These are phyloP conservation scores for Trypanosoma scelopori DNA, from an alignment of 208 protist genomes.

Conservation along the genomic window DNA sequence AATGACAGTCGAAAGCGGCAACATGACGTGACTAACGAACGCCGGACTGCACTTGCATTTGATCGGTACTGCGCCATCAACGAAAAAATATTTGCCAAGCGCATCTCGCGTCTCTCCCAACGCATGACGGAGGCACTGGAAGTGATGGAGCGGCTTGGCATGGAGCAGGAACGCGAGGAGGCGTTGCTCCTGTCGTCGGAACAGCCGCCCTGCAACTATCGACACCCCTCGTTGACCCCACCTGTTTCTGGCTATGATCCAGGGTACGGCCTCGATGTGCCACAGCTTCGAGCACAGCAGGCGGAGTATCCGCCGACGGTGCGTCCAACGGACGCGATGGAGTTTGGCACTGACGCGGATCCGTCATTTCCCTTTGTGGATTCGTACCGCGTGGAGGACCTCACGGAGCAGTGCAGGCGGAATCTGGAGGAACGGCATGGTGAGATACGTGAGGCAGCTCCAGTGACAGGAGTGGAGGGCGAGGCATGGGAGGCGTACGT, in stretches of 20 bases:
- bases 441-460: constrained; percentile 60
- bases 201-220: constrained; percentile 69
- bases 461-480: constrained; percentile 79
- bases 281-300: constrained; percentile 76
- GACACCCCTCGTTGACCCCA: constrained; percentile 75
- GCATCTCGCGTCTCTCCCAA: constrained; percentile 39
- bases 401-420: constrained; percentile 35
- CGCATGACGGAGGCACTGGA: constrained; percentile 79
- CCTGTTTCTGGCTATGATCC: constrained; percentile 81
- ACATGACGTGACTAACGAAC: constrained; percentile 73
- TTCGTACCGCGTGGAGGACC: constrained; percentile 54
- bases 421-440: constrained; percentile 61
- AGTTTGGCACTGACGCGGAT: constrained; percentile 35
- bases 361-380: constrained; percentile 67
- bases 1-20: constrained; percentile 81
- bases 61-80: constrained; percentile 67
- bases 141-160: constrained; percentile 52
- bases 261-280: constrained; percentile 83
- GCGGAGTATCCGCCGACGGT: constrained; percentile 67
- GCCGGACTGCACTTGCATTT: constrained; percentile 56
- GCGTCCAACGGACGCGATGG: constrained; percentile 56
- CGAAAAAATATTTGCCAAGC: constrained; percentile 48
- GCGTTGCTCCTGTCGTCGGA: constrained; percentile 67
- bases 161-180: constrained; percentile 56
- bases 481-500: constrained; percentile 84